Base-by-base conservation (phyloP, 352 stramenopile genomes). In the Globisporangium carolinianum region DNA sequence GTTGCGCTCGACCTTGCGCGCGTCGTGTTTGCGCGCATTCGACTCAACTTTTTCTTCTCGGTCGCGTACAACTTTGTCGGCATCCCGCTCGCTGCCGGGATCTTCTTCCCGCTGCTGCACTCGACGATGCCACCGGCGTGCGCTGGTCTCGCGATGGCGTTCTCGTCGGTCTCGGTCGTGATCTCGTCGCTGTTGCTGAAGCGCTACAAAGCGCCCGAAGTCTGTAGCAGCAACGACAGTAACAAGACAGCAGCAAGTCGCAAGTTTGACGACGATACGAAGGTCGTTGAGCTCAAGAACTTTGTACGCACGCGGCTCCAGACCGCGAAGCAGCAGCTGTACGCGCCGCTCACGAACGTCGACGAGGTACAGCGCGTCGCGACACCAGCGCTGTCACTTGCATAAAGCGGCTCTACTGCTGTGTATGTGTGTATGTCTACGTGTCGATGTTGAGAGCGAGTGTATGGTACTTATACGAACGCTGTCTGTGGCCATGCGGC, bases 31-130 rank as follows among this genome's bases (percentile, higher is more conserved):
- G 71, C 59, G 47, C 87, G 87, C 51, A 96, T 96, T 68, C 74
- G 76, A 36, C 62, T 95, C 41, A 96, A 96, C 66, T 90, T 94
- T 45, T 89, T 94, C 67, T 93, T 89, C 54, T 91, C 86, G 49
- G 76, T 96, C 61, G 73, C 81, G 41, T 96, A 96, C 79, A 96
- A 96, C 65, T 62, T 86, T 14, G 42, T 95, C 1, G 79, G 81
- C 7, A 95, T 96, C 50, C 86, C 86, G 38, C 65, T 96, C 47
- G 86, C 86, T 1, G 79, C 85, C n/a, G 86, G 85, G 1, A 76
- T 88, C 32, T 94, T 96, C 58, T 94, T 91, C 67, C 86, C 85
- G 36, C 53, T 95, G 38, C 66, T 96, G 12, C 83, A 95, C 60
- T 73, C 69, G 37, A 91, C 77, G 71, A 89, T 96, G 76, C 87